These are phyloP conservation scores for Aechmea fasciata DNA, from an alignment of 176 grass and related monocot species.

Conservation along the genomic window DNA sequence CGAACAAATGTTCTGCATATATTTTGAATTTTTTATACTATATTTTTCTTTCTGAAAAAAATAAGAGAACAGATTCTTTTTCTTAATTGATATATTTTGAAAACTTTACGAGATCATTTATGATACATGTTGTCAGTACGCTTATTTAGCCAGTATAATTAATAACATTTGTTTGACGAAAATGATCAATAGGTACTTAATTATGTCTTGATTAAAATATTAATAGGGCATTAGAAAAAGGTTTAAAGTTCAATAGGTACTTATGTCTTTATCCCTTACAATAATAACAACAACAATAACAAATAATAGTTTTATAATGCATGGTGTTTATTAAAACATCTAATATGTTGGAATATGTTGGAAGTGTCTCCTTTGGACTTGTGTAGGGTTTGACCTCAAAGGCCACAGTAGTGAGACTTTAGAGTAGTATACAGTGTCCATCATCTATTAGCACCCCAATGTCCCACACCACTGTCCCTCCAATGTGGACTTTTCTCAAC, in stretches of 20 bases:
- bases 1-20: no score
- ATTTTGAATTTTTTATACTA: no score
- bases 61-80: no score
- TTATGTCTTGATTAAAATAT: neutral
- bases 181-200: no score
- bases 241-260: neutral
- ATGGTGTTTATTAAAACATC: constrained; percentile 2
- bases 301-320: neutral
- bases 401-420: neutral
- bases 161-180: no score
- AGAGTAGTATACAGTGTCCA: no score
- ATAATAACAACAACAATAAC: neutral
- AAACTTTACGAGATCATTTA: no score
- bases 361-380: constrained; percentile 33
- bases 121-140: neutral
- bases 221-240: neutral
- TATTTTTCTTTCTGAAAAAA: no score
- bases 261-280: neutral
- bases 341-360: constrained; percentile 12
- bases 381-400: constrained; percentile 45
- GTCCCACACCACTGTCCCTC: no score
- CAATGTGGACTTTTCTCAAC: neutral
- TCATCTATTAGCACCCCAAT: no score
- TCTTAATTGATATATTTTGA: no score
- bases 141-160: no score